Evolutionary conservation across 2,329 filamentous ascomycete genomes (phyloP).

Genomic region (Penicillium griseofulvum): DNA sequence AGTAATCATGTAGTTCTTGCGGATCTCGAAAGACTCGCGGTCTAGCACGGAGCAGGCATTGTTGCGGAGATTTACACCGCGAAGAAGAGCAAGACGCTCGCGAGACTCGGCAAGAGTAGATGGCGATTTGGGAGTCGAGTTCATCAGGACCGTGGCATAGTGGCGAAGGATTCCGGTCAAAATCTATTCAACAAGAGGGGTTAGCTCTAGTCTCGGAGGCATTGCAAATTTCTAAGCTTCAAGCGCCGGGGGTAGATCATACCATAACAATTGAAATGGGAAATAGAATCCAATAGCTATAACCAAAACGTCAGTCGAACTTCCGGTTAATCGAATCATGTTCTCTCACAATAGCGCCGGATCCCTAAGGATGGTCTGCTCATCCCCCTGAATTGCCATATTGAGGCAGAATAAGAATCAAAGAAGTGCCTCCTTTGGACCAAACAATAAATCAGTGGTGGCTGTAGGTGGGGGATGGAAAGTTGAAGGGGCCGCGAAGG

Average conservation of each 20-base stretch:
- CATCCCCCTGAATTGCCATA: conserved; percentile 76
- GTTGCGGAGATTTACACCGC: conserved; percentile 77
- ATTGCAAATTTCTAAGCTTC: background rate
- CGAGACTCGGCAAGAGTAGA: conserved; percentile 61
- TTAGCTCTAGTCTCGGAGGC: background rate
- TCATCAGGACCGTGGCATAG: conserved; percentile 90
- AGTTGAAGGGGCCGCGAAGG: conserved; percentile 14
- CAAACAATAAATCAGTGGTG: background rate
- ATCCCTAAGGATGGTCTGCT: conserved; percentile 97
- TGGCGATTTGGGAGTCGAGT: conserved; percentile 74
- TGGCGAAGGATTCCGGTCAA: conserved; percentile 93
- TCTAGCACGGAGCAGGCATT: conserved; percentile 82
- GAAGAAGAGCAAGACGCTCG: conserved; percentile 81
- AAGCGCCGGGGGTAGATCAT: conserved; percentile 13
- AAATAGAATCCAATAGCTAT: conserved; percentile 96
- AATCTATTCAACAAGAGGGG: conserved; percentile 53
- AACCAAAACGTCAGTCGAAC: conserved; percentile 13
- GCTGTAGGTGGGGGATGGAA: conserved; percentile 15
- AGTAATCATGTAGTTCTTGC: conserved; percentile 76
- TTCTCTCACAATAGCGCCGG: conserved; percentile 85
- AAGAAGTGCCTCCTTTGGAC: background rate
- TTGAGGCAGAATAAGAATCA: conserved; percentile 22
- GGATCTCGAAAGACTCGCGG: conserved; percentile 69
- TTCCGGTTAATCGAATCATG: conserved; percentile 4
- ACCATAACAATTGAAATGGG: conserved; percentile 98